Conservation (phyloP, 768 basidiomycete species). For the Pisolithus microcarpus region DNA sequence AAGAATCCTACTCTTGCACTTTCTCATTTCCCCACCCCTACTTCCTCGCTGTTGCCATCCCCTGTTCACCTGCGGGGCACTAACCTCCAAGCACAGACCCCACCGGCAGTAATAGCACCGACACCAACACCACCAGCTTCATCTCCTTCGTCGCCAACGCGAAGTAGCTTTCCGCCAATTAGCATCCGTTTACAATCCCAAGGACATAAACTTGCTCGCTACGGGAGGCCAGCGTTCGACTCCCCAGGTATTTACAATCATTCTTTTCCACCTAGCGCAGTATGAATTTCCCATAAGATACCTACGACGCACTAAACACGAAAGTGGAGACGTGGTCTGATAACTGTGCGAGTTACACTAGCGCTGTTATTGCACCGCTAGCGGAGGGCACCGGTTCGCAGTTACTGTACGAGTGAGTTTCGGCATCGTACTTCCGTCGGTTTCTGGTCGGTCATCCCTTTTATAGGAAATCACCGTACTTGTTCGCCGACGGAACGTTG, state of each 20-base stretch:
- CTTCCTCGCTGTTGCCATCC: neutral
- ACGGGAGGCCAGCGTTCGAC: neutral
- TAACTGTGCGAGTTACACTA: slow-evolving; percentile 3
- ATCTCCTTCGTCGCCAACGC: neutral
- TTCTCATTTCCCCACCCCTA: neutral
- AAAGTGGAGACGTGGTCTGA: slow-evolving; percentile 7
- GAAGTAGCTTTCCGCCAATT: neutral
- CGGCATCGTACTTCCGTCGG: neutral
- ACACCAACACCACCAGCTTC: neutral
- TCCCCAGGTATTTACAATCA: neutral
- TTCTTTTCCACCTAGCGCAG: neutral
- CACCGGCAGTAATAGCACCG: too few species aligned
- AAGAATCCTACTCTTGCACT: neutral
- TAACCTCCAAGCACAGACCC: neutral
- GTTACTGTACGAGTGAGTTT: slow-evolving; percentile 44
- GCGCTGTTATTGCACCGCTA: slow-evolving; percentile 31
- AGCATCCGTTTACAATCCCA: neutral
- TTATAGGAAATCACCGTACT: slow-evolving; percentile 37
- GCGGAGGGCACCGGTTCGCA: slow-evolving; percentile 36
- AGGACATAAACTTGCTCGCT: slow-evolving; percentile 1
- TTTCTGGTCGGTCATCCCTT: neutral
- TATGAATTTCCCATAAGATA: neutral
- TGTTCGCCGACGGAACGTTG: slow-evolving; percentile 37
- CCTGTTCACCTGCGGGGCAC: neutral
- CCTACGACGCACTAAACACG: neutral